A percentile compares a stretch with the other conserved stretches of the same genome.
These are phyloP conservation scores for Cercospora nicotianae DNA, from an alignment of 2,329 filamentous ascomycete genomes.

Conservation along the genomic window DNA sequence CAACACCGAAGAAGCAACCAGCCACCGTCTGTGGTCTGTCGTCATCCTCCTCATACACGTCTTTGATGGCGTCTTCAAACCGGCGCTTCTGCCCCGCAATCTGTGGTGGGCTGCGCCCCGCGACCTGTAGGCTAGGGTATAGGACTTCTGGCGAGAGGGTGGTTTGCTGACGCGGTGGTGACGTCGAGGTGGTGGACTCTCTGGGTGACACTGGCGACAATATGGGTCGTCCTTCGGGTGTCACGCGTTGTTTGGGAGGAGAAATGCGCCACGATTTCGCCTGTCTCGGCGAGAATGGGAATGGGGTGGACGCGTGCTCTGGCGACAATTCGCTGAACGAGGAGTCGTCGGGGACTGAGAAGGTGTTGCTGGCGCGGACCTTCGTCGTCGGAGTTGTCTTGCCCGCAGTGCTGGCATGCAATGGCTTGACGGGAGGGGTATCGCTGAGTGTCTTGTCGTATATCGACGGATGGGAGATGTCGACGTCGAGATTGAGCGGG, in stretches of 20 bases:
- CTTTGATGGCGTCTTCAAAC: background rate
- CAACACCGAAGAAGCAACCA: conserved; percentile 5
- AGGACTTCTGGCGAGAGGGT: conserved; percentile 10
- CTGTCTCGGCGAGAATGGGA: conserved; percentile 1
- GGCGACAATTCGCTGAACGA: conserved; percentile 15
- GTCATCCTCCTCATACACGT: conserved; percentile 4
- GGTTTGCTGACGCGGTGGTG: background rate
- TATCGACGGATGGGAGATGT: conserved; percentile 8
- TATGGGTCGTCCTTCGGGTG: conserved; percentile 5
- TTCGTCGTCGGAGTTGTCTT: background rate
- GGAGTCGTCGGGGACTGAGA: conserved; percentile 9
- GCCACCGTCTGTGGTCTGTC: conserved; percentile 1
- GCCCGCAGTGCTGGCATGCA: background rate
- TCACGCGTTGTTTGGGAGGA: background rate
- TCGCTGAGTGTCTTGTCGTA: background rate
- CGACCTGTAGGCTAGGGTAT: conserved; percentile 14
- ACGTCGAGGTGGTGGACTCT: background rate
- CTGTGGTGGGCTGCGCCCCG: conserved; percentile 2
- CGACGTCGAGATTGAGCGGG: conserved; percentile 12
- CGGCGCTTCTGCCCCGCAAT: conserved; percentile 5
- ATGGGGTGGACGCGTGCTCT: conserved; percentile 15
- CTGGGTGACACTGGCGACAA: conserved; percentile 7
- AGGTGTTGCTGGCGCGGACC: conserved; percentile 7
- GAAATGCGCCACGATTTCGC: conserved; percentile 7
- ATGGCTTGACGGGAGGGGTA: background rate